phyloP scores from a whole-genome alignment of 441 rosid species.

The Capsella rubella region DNA sequence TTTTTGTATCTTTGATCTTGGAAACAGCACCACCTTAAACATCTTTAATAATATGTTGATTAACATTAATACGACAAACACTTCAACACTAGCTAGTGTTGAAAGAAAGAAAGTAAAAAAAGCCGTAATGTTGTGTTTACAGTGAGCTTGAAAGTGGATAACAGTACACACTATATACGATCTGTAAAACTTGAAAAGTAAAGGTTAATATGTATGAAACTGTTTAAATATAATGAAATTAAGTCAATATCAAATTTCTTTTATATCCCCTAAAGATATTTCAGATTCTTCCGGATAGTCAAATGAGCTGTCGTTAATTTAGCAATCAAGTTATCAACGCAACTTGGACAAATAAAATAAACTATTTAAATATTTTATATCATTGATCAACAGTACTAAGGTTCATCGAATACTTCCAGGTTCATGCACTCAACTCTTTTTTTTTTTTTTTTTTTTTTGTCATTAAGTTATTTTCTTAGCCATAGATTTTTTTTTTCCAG shows the following conservation, averaged over 20 bases:
- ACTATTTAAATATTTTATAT: conserved; percentile 15
- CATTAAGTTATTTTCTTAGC: conserved; percentile 23
- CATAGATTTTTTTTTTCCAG: conserved; percentile 20
- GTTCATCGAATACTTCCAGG: conserved; percentile 38
- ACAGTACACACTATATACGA: not conserved
- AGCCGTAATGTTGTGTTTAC: not conserved
- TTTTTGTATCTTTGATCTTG: not conserved
- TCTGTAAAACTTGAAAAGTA: too few species aligned
- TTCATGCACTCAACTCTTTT: conserved; percentile 32
- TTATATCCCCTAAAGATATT: not conserved
- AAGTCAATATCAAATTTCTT: conserved; percentile 13
- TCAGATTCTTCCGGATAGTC: conserved; percentile 22
- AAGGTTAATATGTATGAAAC: too few species aligned
- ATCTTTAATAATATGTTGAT: too few species aligned
- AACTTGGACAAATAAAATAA: conserved; percentile 36
- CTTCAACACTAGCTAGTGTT: not conserved
- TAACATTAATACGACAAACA: too few species aligned
- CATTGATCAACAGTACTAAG: conserved; percentile 25
- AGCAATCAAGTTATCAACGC: conserved; percentile 38
- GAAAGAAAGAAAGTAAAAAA: too few species aligned
- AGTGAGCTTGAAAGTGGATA: not conserved
- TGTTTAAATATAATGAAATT: too few species aligned
- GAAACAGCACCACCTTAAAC: not conserved
- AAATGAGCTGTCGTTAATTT: conserved; percentile 35
- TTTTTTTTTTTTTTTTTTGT: not conserved